Conservation (phyloP, 202 grass and related monocot genomes). For the Zoysia matrella region DNA sequence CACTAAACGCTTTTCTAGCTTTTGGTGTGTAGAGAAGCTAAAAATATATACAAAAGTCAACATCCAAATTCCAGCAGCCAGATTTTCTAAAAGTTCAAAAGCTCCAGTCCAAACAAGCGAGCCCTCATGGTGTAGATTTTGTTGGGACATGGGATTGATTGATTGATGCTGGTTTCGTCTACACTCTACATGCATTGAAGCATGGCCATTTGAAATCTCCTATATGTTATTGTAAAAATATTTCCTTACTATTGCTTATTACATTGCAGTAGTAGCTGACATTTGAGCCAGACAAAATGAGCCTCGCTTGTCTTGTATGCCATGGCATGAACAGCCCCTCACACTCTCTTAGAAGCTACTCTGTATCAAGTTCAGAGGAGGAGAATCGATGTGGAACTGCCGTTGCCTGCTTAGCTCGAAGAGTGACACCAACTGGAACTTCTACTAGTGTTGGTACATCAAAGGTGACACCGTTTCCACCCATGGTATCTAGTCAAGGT, state of each 20-base stretch:
- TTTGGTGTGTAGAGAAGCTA: too few relatives aligned
- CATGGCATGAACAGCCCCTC: slow-evolving; percentile 86
- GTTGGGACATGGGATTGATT: not conserved
- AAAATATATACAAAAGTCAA: too few relatives aligned
- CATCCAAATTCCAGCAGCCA: too few relatives aligned
- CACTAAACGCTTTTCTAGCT: not conserved
- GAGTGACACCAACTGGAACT: slow-evolving; percentile 46
- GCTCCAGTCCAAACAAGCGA: too few relatives aligned
- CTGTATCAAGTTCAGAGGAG: slow-evolving; percentile 84
- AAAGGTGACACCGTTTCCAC: slow-evolving; percentile 82
- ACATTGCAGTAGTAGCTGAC: slow-evolving; percentile 19
- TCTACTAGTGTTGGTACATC: slow-evolving; percentile 58
- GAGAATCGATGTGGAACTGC: slow-evolving; percentile 69
- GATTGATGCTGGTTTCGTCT: slow-evolving; percentile 25
- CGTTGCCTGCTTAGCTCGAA: slow-evolving; percentile 69
- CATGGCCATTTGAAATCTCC: not conserved
- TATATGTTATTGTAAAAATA: not conserved
- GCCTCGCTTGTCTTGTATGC: slow-evolving; percentile 83
- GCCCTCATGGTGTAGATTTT: not conserved
- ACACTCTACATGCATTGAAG: not conserved
- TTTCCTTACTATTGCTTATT: slow-evolving; percentile 27
- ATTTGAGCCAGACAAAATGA: slow-evolving; percentile 49
- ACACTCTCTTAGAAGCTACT: slow-evolving; percentile 88
- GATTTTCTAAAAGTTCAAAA: not conserved
- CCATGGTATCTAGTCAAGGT: slow-evolving; percentile 59